Evolutionary conservation across 352 stramenopile genomes (phyloP).

Genomic region (Phytophthora meadii): DNA sequence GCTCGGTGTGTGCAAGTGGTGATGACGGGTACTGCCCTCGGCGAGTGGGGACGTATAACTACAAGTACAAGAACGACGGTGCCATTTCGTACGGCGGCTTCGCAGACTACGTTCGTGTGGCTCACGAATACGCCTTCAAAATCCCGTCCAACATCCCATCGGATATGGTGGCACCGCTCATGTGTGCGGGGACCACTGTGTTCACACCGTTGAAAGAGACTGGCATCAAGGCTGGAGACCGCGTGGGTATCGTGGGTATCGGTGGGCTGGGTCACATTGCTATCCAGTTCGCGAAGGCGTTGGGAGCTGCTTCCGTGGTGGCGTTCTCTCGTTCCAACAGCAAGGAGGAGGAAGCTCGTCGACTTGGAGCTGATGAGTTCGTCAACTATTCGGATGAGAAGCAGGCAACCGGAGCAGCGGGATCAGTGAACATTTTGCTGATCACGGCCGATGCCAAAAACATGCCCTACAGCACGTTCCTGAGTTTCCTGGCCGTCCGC

Average conservation of each 20-base stretch:
- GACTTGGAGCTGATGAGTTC: constrained; percentile 66
- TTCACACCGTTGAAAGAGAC: constrained; percentile 22
- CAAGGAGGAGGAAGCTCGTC: constrained; percentile 57
- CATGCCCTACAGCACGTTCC: constrained; percentile 50
- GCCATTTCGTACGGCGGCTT: constrained; percentile 60
- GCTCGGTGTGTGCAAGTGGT: constrained; percentile 60
- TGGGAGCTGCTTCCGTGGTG: constrained; percentile 53
- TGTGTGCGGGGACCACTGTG: constrained; percentile 21
- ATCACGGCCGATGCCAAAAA: constrained; percentile 65
- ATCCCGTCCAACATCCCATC: constrained; percentile 27
- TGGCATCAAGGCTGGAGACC: constrained; percentile 11
- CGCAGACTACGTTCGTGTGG: constrained; percentile 66
- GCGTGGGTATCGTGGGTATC: constrained; percentile 21
- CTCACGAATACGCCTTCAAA: constrained; percentile 68
- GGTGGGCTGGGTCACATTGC: constrained; percentile 13
- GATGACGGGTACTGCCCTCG: constrained; percentile 69
- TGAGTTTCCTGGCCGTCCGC: constrained; percentile 47
- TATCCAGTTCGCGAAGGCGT: constrained; percentile 32
- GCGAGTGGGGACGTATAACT: constrained; percentile 60
- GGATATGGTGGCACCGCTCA: constrained; percentile 13
- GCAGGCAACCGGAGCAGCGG: constrained; percentile 19
- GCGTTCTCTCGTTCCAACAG: constrained; percentile 59
- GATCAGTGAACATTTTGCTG: constrained; percentile 69
- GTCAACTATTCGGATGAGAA: constrained; percentile 34
- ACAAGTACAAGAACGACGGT: constrained; percentile 50